phyloP scores from a whole-genome alignment of 495 filamentous ascomycete species.

The Tuber calosporum region DNA sequence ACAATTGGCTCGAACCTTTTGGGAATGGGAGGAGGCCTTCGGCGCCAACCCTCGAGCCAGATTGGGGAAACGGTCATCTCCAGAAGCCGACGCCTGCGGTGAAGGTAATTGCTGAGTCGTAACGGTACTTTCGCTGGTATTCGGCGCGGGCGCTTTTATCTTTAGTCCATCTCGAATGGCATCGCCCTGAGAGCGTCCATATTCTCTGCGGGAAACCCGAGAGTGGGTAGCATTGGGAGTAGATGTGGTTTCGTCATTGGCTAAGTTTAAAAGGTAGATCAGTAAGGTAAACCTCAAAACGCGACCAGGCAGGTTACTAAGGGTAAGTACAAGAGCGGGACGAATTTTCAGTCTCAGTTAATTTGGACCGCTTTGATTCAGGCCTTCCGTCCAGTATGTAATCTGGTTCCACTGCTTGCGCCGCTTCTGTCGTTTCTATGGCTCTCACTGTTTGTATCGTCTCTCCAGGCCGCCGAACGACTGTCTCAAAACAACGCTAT shows the following conservation, averaged over 20 bases:
- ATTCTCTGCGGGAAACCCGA: neutral
- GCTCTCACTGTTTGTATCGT: neutral
- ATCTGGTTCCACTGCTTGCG: neutral
- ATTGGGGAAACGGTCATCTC: conserved; percentile 20
- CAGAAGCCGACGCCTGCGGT: conserved; percentile 35
- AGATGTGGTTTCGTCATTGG: neutral
- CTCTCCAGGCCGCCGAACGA: neutral
- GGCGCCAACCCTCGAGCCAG: conserved; percentile 10
- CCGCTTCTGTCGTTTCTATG: neutral
- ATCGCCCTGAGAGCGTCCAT: conserved; percentile 10
- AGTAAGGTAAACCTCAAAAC: neutral
- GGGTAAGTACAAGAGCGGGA: neutral
- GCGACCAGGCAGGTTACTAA: neutral
- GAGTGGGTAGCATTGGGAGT: neutral
- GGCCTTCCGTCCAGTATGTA: neutral
- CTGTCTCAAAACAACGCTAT: neutral
- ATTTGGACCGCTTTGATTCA: neutral
- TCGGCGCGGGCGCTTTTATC: conserved; percentile 19
- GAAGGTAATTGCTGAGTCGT: conserved; percentile 38
- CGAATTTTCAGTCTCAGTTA: neutral
- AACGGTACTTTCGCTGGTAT: conserved; percentile 15
- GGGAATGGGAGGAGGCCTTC: neutral
- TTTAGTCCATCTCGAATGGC: conserved; percentile 18
- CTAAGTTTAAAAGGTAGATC: neutral
- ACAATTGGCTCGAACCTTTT: neutral